Percentiles rank a stretch among this genome's conserved stretches.
These are phyloP conservation scores for Bryoglossum gracile DNA, from an alignment of 495 filamentous ascomycete species.

Conservation along the genomic window DNA sequence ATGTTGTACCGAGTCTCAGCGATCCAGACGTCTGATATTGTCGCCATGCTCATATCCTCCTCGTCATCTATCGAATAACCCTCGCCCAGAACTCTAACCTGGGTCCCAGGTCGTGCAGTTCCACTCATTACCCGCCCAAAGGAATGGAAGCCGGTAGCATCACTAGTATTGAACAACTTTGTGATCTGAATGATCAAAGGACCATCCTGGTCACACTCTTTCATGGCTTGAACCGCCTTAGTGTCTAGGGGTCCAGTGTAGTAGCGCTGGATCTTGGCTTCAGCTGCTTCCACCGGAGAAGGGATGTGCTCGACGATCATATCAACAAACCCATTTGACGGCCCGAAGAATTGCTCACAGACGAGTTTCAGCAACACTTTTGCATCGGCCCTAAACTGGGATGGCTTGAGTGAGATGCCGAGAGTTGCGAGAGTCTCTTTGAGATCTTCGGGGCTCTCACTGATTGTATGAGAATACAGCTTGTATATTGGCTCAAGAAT, in stretches of 20 bases:
- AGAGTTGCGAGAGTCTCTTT: conserved; percentile 72
- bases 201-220: conserved; percentile 78
- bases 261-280: conserved; percentile 68
- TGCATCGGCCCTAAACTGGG: conserved; percentile 82
- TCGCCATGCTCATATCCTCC: conserved; percentile 93
- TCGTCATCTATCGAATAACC: conserved; percentile 96
- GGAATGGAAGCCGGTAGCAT: conserved; percentile 80
- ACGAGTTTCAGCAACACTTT: conserved; percentile 83
- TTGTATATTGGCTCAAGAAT: conserved; percentile 97
- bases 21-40: conserved; percentile 82
- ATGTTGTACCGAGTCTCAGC: conserved; percentile 93
- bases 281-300: conserved; percentile 74
- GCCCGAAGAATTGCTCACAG: conserved; percentile 92
- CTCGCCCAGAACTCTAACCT: conserved; percentile 89
- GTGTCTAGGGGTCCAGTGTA: conserved; percentile 95
- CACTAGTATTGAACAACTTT: conserved; percentile 81
- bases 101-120: conserved; percentile 70
- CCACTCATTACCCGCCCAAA: conserved; percentile 94
- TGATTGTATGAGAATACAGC: conserved; percentile 91
- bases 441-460: conserved; percentile 80
- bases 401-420: conserved; percentile 81
- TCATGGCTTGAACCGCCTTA: conserved; percentile 72
- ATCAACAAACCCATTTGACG: conserved; percentile 85
- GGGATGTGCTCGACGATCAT: conserved; percentile 91
- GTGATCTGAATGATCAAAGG: conserved; percentile 85